Conservation (phyloP, 768 basidiomycete species). For the Termitomyces sp. region DNA sequence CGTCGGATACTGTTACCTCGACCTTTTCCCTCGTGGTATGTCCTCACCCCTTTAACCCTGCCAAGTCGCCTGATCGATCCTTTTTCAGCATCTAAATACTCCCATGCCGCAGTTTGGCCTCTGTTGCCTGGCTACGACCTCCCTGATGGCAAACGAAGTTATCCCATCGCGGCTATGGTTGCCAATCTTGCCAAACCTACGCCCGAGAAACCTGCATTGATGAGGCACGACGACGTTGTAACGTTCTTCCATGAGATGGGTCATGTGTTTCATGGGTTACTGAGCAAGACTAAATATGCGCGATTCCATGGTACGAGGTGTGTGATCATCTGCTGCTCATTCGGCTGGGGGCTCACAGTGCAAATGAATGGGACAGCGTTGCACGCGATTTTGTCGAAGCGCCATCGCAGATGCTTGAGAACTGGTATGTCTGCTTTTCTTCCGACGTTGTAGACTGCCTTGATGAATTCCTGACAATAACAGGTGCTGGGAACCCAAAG, state of each 20-base stretch:
- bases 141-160: constrained; percentile 52
- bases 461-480: not conserved
- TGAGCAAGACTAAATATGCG: constrained; percentile 64
- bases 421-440: constrained; percentile 47
- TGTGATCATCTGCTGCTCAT: not conserved
- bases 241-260: constrained; percentile 94
- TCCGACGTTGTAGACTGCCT: not conserved
- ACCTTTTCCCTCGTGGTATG: constrained; percentile 78
- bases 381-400: constrained; percentile 86
- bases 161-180: constrained; percentile 82
- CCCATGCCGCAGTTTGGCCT: constrained; percentile 84
- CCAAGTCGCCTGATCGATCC: not conserved
- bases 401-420: constrained; percentile 89
- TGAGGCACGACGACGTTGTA: constrained; percentile 85
- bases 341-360: not conserved
- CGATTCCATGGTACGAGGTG: constrained; percentile 79
- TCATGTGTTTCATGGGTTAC: constrained; percentile 63
- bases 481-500: constrained; percentile 79
- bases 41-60: constrained; percentile 3
- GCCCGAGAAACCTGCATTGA: constrained; percentile 71
- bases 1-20: constrained; percentile 82
- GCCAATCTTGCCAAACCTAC: constrained; percentile 88
- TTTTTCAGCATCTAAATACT: constrained; percentile 62
- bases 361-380: constrained; percentile 31
- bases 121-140: constrained; percentile 61